Base-by-base conservation (phyloP, 176 grass and related monocot genomes). In the Carex scoparia region DNA sequence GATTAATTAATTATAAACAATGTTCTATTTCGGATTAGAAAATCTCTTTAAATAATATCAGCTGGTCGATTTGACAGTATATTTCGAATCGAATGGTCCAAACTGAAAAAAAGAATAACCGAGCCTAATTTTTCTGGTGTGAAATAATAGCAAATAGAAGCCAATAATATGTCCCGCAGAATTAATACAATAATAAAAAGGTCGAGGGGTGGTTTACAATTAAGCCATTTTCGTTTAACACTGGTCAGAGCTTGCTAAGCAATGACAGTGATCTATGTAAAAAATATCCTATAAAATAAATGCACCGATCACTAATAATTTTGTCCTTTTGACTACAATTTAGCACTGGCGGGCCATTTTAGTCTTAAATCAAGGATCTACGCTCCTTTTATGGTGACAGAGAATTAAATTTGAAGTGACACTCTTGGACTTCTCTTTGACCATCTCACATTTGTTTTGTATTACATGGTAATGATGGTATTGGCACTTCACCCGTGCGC, bases 351-450 rank as follows among this genome's bases (percentile, higher is more conserved):
- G 4, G 81, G 84, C 70, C 84, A 85, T 33, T 85, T 78, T 78
- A 60, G 33, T 67, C 81, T 55, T 54, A 68, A 83, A 54, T 69
- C 64, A 42, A 32, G 81, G 81, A 83, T 68, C 61, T 51, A 32
- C 64, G 3, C 81, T 69, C 81, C 61, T 66, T 83, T 69, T 68
- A 8, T 51, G 62, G 42, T 54, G 44, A 4, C 81, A 83, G 0
- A 9, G 5, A 83, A 67, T 83, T 83, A 35, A 68, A 66, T 33
- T 27, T 55, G 44, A 83, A 55, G 61, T 83, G 58, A 83, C 61
- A 68, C 63, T 83, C 81, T 83, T 83, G 81, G 61, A 69, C 61
- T 69, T 83, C 44, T 69, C 63, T 68, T 66, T 83, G 40, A 67
- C 40, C 48, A 35, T 69, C 7, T 28, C 23, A 57, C 74, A 14